phyloP scores from a whole-genome alignment of 768 basidiomycete species.

The Amanita muscaria region DNA sequence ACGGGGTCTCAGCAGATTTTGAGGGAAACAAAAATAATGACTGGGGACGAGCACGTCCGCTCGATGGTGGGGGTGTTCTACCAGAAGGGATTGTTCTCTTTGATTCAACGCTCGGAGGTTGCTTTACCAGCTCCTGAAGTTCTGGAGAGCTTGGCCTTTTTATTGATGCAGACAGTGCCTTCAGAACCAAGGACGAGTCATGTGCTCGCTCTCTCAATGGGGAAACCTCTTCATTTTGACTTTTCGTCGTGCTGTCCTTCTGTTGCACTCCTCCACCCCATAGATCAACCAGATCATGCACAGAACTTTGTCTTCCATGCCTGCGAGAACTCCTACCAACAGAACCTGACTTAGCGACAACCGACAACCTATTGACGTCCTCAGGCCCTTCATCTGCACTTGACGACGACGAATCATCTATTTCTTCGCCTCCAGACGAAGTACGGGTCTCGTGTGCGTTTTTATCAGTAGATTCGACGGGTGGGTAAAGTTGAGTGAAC shows the following conservation, averaged over 20 bases:
- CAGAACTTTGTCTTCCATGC: slow-evolving; percentile 67
- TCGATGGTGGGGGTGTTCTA: background rate
- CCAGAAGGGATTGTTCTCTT: background rate
- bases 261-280: slow-evolving; percentile 50
- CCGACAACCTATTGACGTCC: slow-evolving; percentile 25
- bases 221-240: background rate
- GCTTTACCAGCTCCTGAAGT: background rate
- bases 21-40: slow-evolving; percentile 74
- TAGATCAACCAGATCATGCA: slow-evolving; percentile 74
- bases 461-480: slow-evolving; percentile 21
- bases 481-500: slow-evolving; percentile 29
- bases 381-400: slow-evolving; percentile 55
- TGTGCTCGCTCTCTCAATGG: background rate
- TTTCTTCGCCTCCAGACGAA: background rate
- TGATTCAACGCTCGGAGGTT: background rate
- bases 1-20: slow-evolving; percentile 33
- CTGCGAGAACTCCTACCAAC: slow-evolving; percentile 24
- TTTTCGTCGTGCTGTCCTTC: slow-evolving; percentile 33
- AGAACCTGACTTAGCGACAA: slow-evolving; percentile 17
- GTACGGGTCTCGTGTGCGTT: slow-evolving; percentile 1
- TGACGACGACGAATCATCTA: slow-evolving; percentile 31
- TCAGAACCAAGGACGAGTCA: background rate
- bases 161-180: background rate
- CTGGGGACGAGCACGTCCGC: slow-evolving; percentile 55
- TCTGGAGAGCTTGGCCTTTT: background rate